Conservation (phyloP, 2,329 filamentous ascomycete species). For the Sporothrix globosa region DNA sequence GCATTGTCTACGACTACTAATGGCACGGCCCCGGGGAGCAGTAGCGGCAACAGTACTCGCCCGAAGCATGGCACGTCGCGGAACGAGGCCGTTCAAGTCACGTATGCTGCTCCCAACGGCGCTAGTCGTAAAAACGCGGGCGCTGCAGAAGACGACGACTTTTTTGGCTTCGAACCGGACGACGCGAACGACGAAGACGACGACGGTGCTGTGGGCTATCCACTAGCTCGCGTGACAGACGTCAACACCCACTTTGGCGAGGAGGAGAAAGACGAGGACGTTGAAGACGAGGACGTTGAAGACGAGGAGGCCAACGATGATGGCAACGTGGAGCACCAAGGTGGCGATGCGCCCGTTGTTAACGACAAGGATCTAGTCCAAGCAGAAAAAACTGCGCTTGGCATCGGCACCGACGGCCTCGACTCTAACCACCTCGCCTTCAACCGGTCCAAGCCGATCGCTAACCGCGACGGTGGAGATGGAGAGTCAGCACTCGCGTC, state of each 20-base stretch:
- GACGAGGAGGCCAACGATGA: conserved; percentile 34
- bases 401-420: conserved; percentile 25
- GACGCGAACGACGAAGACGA: background rate
- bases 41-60: conserved; percentile 1
- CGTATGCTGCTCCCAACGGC: background rate
- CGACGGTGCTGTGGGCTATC: conserved; percentile 41
- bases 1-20: background rate
- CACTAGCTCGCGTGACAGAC: conserved; percentile 29
- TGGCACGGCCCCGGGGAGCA: background rate
- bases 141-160: conserved; percentile 31
- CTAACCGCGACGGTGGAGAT: background rate
- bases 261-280: conserved; percentile 20
- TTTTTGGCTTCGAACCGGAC: conserved; percentile 39
- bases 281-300: background rate
- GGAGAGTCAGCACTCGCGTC: background rate
- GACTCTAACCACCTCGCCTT: conserved; percentile 21
- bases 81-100: conserved; percentile 9
- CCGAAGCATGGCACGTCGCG: conserved; percentile 8
- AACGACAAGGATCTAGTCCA: conserved; percentile 5
- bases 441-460: conserved; percentile 12
- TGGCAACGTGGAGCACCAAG: no score
- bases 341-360: conserved; percentile 34
- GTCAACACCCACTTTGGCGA: conserved; percentile 30
- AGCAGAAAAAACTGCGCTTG: conserved; percentile 26
- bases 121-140: background rate